These are phyloP conservation scores for Phlebopus sp. DNA, from an alignment of 1,284 basidiomycete species.

Conservation along the genomic window DNA sequence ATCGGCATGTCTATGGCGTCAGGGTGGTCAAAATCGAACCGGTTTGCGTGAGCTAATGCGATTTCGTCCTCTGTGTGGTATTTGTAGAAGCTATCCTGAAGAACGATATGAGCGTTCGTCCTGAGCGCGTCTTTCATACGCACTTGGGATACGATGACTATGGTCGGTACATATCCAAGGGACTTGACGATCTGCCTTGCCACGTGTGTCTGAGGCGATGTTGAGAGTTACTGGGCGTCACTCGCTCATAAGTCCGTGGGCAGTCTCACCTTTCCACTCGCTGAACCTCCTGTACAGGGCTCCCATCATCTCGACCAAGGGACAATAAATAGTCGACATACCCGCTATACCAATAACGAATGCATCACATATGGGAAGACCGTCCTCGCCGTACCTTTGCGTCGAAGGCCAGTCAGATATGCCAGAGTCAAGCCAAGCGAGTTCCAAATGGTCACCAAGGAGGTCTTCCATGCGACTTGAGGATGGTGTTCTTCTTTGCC, in stretches of 20 bases:
- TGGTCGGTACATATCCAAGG: slow-evolving; percentile 81
- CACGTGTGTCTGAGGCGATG: slow-evolving; percentile 74
- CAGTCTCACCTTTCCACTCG: slow-evolving; percentile 81
- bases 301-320: slow-evolving; percentile 5
- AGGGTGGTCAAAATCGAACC: slow-evolving; percentile 92
- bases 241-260: not conserved
- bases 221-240: slow-evolving; percentile 11
- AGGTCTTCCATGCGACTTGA: slow-evolving; percentile 80
- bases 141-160: slow-evolving; percentile 86
- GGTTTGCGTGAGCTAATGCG: slow-evolving; percentile 77
- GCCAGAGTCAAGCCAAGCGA: slow-evolving; percentile 3
- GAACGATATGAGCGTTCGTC: not conserved
- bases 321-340: slow-evolving; percentile 39
- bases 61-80: slow-evolving; percentile 77
- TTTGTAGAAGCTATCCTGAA: slow-evolving; percentile 93
- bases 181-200: slow-evolving; percentile 82
- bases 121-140: slow-evolving; percentile 5
- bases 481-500: slow-evolving; percentile 69
- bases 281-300: slow-evolving; percentile 69
- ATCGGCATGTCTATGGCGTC: slow-evolving; percentile 89
- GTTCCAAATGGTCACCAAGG: slow-evolving; percentile 56
- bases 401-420: slow-evolving; percentile 13
- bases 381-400: slow-evolving; percentile 73
- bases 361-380: slow-evolving; percentile 64
- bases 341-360: slow-evolving; percentile 96